Evolutionary conservation across 805 yeast genomes (phyloP).

Genomic region (Cyberlindnera maclurae): DNA sequence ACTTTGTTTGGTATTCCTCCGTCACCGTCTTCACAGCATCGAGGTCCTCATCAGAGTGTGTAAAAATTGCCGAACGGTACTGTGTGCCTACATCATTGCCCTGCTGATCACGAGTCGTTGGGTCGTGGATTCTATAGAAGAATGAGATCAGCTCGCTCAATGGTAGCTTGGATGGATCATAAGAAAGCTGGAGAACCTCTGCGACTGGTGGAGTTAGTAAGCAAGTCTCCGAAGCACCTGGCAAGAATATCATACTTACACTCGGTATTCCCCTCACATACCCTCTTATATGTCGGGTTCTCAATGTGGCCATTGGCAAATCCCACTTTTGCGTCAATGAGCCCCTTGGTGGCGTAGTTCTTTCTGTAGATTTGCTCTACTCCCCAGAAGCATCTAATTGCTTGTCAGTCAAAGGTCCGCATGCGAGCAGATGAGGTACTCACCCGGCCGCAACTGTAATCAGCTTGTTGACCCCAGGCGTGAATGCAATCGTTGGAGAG

Average conservation of each 20-base stretch:
- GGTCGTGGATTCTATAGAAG: constrained; percentile 91
- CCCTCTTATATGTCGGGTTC: constrained; percentile 58
- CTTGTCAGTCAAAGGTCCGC: constrained; percentile 15
- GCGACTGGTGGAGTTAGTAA: constrained; percentile 31
- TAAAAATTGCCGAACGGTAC: constrained; percentile 77
- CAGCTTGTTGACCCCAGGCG: constrained; percentile 41
- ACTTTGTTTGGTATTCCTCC: constrained; percentile 56
- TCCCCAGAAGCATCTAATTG: constrained; percentile 80
- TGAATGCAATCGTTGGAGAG: constrained; percentile 33
- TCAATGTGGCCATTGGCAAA: constrained; percentile 70
- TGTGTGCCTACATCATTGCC: constrained; percentile 90
- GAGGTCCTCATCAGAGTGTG: constrained; percentile 43
- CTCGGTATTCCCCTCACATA: constrained; percentile 70
- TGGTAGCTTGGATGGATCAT: constrained; percentile 59
- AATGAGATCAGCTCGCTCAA: constrained; percentile 65
- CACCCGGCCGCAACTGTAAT: constrained; percentile 58
- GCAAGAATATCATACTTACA: constrained; percentile 7
- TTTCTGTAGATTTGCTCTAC: constrained; percentile 78
- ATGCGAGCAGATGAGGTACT: constrained; percentile 34
- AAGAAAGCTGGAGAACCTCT: constrained; percentile 78
- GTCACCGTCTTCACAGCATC: constrained; percentile 38
- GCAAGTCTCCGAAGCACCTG: not conserved
- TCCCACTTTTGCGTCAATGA: constrained; percentile 79
- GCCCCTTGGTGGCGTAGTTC: constrained; percentile 54
- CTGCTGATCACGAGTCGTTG: constrained; percentile 75